Base-by-base conservation (phyloP, 192 early-diverging fungal species). In the Coemansia sp. region DNA sequence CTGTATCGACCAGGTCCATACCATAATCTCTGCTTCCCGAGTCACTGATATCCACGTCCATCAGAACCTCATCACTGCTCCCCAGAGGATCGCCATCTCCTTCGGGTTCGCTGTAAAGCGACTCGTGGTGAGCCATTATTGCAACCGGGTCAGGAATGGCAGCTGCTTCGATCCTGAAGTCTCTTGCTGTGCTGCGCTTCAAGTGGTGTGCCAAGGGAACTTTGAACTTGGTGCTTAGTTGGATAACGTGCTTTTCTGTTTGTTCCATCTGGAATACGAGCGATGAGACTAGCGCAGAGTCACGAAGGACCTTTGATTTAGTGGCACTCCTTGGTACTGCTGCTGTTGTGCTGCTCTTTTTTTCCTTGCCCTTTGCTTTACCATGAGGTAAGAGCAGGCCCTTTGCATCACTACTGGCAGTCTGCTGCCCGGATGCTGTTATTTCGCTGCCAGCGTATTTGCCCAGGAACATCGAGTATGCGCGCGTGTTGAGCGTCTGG, bases 201-300 rank as follows among this genome's bases (percentile, higher is more conserved):
- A 92, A 82, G 56, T 89, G 87, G 45, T 91, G 87, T 30, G 88
- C 87, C 40, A 94, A 52, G 41, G 91, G 82, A 0, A 87, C 85
- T 50, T 88, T 90, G 61, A 86, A 82, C 50, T 88, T 91, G 23
- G 85, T 87, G 44, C 82, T 74, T 20, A 94, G 65, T 57, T 86
- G 79, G 40, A 90, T 87, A 22, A 91, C 76, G 59, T 86, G 84
- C 29, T 87, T 84, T 55, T 94, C 92, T 50, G 88, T 89, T 59
- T 89, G 83, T 69, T 94, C 92, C 13, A 89, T 86, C 36, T 82
- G 74, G 61, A 84, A 94, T 27, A 94, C 86, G 50, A 92, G 56
- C 15, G 67, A 73, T 0, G 92, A 91, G 6, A 94, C 87, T 27
- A 91, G 65, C 52, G 87, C 84, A 27, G 89, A 88, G 67, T 91